phyloP scores from a whole-genome alignment of 2,329 filamentous ascomycete species.

The Ascochyta fabae region DNA sequence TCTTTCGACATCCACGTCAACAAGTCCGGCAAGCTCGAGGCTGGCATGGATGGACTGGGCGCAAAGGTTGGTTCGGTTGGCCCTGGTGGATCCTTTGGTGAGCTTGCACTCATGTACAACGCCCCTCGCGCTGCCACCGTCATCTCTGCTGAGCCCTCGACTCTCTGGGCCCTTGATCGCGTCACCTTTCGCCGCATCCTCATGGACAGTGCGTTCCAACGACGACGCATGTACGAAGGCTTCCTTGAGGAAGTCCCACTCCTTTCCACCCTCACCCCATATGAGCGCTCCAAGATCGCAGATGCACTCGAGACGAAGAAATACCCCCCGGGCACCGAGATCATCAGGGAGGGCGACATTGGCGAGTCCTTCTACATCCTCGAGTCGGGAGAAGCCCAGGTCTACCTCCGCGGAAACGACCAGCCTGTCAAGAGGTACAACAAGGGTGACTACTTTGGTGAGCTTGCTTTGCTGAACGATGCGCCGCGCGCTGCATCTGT shows the following conservation, averaged over 20 bases:
- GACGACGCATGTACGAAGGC: constrained; percentile 94
- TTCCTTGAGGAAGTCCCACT: constrained; percentile 95
- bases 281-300: constrained; percentile 96
- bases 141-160: constrained; percentile 80
- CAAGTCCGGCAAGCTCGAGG: constrained; percentile 73
- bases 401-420: constrained; percentile 76
- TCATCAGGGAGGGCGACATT: constrained; percentile 90
- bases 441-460: constrained; percentile 97
- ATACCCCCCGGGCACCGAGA: constrained; percentile 76
- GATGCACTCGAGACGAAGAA: constrained; percentile 94
- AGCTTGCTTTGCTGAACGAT: constrained; percentile 91
- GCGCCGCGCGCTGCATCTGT: constrained; percentile 91
- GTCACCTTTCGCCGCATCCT: constrained; percentile 96
- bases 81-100: constrained; percentile 91
- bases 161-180: constrained; percentile 92
- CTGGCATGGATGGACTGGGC: constrained; percentile 83
- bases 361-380: constrained; percentile 92
- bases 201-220: constrained; percentile 97
- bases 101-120: constrained; percentile 98
- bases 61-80: constrained; percentile 81
- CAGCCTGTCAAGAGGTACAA: constrained; percentile 79
- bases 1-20: constrained; percentile 93
- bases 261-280: constrained; percentile 80
- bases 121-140: constrained; percentile 95
- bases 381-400: constrained; percentile 85